A percentile compares a stretch with the other conserved stretches of the same genome.
These are phyloP conservation scores for Protomyces inundatus DNA, from an alignment of 1,139 yeast genomes.

Conservation along the genomic window DNA sequence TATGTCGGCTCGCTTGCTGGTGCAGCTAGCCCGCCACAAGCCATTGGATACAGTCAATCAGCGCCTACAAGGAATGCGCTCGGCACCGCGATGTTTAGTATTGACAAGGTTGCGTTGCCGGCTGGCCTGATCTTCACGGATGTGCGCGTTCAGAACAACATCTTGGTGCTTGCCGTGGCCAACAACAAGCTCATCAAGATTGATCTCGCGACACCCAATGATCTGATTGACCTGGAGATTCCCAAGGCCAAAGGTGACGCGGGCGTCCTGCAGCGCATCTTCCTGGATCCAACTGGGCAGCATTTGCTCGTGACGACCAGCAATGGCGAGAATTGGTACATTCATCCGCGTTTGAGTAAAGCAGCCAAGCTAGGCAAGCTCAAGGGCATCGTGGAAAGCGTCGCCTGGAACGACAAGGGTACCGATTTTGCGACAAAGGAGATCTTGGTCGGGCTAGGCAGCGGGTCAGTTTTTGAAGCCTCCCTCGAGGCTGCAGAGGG, in stretches of 20 bases:
- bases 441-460: conserved; percentile 4
- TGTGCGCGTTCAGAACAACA: conserved; percentile 18
- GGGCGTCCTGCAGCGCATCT: conserved; percentile 42
- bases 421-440: conserved; percentile 8
- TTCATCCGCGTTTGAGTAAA: conserved; percentile 41
- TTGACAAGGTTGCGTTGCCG: conserved; percentile 19
- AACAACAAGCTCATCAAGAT: conserved; percentile 17
- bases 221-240: conserved; percentile 28
- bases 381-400: conserved; percentile 36
- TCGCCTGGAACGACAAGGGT: conserved; percentile 17
- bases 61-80: neutral
- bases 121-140: conserved; percentile 11
- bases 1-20: neutral
- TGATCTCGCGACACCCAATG: conserved; percentile 15
- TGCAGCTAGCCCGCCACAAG: neutral
- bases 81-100: conserved; percentile 7
- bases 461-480: conserved; percentile 2
- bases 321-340: conserved; percentile 46
- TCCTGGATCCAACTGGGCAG: conserved; percentile 49
- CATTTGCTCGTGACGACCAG: conserved; percentile 49
- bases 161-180: conserved; percentile 16
- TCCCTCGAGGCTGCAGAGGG: conserved; percentile 20
- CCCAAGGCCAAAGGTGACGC: conserved; percentile 32
- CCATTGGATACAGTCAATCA: neutral
- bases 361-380: conserved; percentile 44